phyloP scores from a whole-genome alignment of 148 eudicot genomes.

The Vaccinium corymbosum region DNA sequence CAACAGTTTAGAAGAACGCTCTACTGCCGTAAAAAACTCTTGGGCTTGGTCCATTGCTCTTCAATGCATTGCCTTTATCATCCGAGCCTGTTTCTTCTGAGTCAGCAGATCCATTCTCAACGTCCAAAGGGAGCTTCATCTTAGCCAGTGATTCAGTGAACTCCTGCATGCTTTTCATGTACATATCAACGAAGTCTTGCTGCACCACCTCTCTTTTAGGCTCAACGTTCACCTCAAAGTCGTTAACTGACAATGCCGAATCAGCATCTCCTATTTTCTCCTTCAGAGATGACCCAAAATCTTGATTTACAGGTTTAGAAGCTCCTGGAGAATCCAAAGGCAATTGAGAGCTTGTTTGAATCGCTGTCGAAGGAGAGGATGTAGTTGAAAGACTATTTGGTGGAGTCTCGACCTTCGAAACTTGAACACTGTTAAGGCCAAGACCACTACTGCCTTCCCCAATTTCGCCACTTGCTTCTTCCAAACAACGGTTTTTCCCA shows the following conservation, averaged over 20 bases:
- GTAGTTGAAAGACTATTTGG: neutral
- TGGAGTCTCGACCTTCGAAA: slow-evolving; percentile 12
- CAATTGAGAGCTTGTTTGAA: neutral
- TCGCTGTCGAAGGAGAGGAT: neutral
- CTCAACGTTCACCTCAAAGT: slow-evolving; percentile 3
- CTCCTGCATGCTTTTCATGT: slow-evolving; percentile 39
- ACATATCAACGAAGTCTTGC: slow-evolving; percentile 32
- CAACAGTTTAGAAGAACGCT: slow-evolving; percentile 28
- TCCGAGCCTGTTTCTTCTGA: neutral
- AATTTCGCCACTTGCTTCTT: neutral
- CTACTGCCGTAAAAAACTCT: slow-evolving; percentile 31
- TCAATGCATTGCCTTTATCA: slow-evolving; percentile 1
- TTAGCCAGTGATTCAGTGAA: slow-evolving; percentile 34
- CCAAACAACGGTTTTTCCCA: neutral
- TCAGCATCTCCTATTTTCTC: slow-evolving; percentile 14
- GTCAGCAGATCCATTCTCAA: neutral
- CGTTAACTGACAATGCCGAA: neutral
- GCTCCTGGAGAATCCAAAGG: slow-evolving; percentile 8
- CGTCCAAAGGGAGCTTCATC: slow-evolving; percentile 28
- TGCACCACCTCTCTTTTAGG: slow-evolving; percentile 23
- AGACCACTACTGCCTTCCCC: neutral
- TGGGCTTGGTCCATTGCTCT: slow-evolving; percentile 21
- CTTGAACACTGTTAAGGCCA: neutral
- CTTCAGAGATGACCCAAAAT: neutral
- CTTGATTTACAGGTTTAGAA: slow-evolving; percentile 7